Conservation (phyloP, 306 rosid genomes). For the Cucurbita moschata region DNA sequence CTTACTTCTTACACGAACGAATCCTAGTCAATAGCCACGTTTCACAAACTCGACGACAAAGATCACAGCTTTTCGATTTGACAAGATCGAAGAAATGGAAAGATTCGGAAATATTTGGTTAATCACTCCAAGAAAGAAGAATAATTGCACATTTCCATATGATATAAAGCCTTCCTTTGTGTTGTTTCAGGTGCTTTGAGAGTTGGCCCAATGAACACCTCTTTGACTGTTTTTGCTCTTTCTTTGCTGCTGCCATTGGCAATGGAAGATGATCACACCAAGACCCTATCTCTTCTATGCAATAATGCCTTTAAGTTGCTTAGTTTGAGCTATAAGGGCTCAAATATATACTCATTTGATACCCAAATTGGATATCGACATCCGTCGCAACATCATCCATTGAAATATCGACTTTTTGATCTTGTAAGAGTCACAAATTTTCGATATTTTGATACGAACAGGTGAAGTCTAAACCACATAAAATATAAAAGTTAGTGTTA, state of each 20-base stretch:
- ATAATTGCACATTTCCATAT: slow-evolving; percentile 79
- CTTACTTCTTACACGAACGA: too few species aligned
- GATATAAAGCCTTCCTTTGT: slow-evolving; percentile 63
- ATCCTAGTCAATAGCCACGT: too few species aligned
- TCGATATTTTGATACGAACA: neutral
- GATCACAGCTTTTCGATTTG: too few species aligned
- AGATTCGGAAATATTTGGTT: neutral
- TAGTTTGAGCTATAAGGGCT: neutral
- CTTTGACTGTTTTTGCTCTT: slow-evolving; percentile 30
- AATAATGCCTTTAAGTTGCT: neutral
- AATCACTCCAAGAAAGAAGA: slow-evolving; percentile 66
- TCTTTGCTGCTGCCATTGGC: slow-evolving; percentile 10
- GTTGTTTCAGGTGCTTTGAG: slow-evolving; percentile 59
- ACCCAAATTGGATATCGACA: neutral
- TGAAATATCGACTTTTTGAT: neutral
- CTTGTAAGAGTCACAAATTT: neutral
- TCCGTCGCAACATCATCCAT: neutral
- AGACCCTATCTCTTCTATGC: neutral
- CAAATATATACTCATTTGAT: neutral
- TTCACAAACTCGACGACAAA: too few species aligned
- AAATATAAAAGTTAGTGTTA: neutral
- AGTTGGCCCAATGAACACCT: slow-evolving; percentile 35
- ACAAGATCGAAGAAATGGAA: neutral
- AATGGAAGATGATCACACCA: neutral
- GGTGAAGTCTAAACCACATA: neutral